Percentiles rank a stretch among this genome's conserved stretches.
phyloP scores from a whole-genome alignment of 75 land plant species.

The Pseudotsuga menziesii region DNA sequence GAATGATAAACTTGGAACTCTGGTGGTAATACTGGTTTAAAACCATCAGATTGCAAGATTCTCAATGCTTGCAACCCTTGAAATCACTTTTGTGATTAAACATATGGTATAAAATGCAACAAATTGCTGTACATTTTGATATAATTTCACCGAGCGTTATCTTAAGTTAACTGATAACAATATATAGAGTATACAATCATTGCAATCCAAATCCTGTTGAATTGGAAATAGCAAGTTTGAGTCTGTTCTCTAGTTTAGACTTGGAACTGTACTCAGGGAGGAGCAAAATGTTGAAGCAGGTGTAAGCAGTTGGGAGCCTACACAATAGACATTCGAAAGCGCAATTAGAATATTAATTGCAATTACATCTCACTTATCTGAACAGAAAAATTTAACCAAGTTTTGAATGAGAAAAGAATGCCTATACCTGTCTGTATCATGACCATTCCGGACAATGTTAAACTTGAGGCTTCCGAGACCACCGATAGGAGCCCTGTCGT shows the following conservation, averaged over 20 bases:
- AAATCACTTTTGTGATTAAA: too few species aligned
- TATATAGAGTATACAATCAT: neutral
- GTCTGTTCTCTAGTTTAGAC: conserved; percentile 26
- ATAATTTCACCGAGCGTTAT: neutral
- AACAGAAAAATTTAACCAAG: neutral
- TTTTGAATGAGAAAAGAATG: neutral
- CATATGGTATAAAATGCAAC: too few species aligned
- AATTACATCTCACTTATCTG: neutral
- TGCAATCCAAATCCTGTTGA: conserved; percentile 47
- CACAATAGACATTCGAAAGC: neutral
- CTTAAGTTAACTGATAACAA: neutral
- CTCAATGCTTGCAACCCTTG: neutral
- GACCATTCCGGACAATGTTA: conserved; percentile 33
- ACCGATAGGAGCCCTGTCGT: conserved; percentile 41
- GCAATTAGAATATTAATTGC: neutral
- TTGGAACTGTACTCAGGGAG: conserved; percentile 31
- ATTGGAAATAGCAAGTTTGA: conserved; percentile 43
- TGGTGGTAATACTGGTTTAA: neutral
- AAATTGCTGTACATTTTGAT: neutral
- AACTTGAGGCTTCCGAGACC: conserved; percentile 31
- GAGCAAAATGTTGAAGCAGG: conserved; percentile 38
- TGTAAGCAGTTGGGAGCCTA: conserved; percentile 41
- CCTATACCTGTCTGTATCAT: conserved; percentile 36
- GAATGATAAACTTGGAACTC: too few species aligned
- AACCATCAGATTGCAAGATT: neutral